phyloP scores from a whole-genome alignment of 2,329 filamentous ascomycete genomes.

The Aspergillus flavus region DNA sequence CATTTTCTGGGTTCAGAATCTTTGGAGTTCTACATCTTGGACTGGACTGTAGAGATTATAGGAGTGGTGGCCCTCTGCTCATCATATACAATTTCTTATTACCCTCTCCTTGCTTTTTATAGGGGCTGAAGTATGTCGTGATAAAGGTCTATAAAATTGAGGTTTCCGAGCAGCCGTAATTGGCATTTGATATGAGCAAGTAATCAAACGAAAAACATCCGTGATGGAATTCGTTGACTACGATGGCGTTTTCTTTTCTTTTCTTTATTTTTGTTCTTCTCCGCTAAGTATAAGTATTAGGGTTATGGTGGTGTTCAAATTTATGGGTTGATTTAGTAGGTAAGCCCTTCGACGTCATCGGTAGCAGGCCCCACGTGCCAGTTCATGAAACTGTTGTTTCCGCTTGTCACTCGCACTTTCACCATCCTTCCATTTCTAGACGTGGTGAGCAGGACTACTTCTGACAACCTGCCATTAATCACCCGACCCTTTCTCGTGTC shows the following conservation, averaged over 20 bases:
- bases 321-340: neutral
- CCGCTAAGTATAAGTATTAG: too few species aligned
- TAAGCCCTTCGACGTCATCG: constrained; percentile 28
- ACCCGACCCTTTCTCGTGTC: neutral
- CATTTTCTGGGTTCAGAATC: neutral
- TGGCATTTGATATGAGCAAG: neutral
- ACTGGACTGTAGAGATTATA: constrained; percentile 6
- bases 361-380: constrained; percentile 22
- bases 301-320: neutral
- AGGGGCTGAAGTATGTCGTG: neutral
- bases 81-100: neutral
- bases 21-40: constrained; percentile 3
- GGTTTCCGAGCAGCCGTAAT: neutral
- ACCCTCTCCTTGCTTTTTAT: neutral
- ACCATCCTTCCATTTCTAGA: neutral
- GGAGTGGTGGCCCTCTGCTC: constrained; percentile 3
- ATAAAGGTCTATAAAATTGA: neutral
- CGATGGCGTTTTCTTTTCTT: neutral
- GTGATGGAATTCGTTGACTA: neutral
- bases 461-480: neutral
- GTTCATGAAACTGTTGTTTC: constrained; percentile 12
- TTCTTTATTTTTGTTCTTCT: too few species aligned
- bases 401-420: constrained; percentile 15
- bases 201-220: neutral
- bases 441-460: neutral